Base-by-base conservation (phyloP, 345 rosid species). In the Angophora floribunda region DNA sequence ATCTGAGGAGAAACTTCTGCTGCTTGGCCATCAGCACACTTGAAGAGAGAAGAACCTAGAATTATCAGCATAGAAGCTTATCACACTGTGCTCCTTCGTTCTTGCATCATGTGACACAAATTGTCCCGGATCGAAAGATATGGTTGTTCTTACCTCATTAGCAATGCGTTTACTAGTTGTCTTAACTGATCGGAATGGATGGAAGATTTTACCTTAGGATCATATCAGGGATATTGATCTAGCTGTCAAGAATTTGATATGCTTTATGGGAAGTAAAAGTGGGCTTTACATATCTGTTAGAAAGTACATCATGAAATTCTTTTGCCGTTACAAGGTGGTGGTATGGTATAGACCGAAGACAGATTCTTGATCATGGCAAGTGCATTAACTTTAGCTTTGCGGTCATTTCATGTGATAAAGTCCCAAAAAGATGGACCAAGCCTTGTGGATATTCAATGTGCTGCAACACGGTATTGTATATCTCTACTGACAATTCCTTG, bases 1-100 rank as follows among this genome's bases (percentile, higher is more conserved):
- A 96, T 95, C 88, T 95, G 75, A 90, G 89, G 65, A 94, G 87
- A 91, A 96, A 97, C 88, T 90, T 97, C 90, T 95, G 96, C 89
- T 93, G 94, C 86, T 85, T 96, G 88, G 95, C 93, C 44, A 89
- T 91, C 51, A 95, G 96, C 86, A 89, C 96, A 12, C 85, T 17
- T 88, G 95, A 95, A 90, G 97, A 95, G 93, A 96, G 97, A 91
- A 95, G 91, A 92, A 93, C 87, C 45, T 96, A 96, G 98, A 89
- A 78, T 67, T 94, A 90, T 91, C 99, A 97, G 89, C 94, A 55
- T 94, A 92, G 93, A 94, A 91, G 91, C 89, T 97, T 88, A 90
- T 96, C 90, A 91, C 92, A 88, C 93, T 97, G 65, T 93, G 96
- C 93, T 92, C 96, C 30, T 95, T 94, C 87, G 86, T 95, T 88